These are phyloP conservation scores for Cercis canadensis DNA, from an alignment of 306 rosid species.

Conservation along the genomic window DNA sequence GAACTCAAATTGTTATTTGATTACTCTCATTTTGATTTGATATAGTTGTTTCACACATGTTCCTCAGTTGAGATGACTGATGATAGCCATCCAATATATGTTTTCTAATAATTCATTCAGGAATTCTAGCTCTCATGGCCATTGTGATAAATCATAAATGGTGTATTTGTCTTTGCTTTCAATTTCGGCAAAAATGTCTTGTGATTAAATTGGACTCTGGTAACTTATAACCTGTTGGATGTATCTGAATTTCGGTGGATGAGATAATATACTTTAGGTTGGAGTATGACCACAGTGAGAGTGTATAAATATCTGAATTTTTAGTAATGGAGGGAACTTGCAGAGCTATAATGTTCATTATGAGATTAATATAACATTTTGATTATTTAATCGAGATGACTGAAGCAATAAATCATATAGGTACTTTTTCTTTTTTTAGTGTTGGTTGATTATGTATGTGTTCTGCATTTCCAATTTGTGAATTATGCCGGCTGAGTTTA, in stretches of 20 bases:
- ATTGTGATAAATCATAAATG: not conserved
- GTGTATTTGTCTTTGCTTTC: not conserved
- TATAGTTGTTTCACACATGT: not conserved
- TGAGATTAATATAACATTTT: not conserved
- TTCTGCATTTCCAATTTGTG: slow-evolving; percentile 17
- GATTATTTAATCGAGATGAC: not conserved
- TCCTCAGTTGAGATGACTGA: slow-evolving; percentile 6
- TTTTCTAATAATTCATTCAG: not conserved
- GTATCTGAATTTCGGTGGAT: slow-evolving; percentile 8
- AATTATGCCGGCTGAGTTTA: not conserved
- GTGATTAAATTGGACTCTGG: not conserved
- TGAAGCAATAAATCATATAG: not conserved
- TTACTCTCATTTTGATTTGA: not conserved
- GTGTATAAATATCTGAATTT: not conserved
- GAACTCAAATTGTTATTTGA: not conserved
- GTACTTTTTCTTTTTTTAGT: not conserved
- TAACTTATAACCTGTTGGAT: not conserved
- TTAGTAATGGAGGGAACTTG: not conserved
- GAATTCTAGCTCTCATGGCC: slow-evolving; percentile 4
- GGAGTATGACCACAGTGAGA: not conserved
- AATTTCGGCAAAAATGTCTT: not conserved
- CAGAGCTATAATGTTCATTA: not conserved
- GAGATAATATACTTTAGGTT: not conserved
- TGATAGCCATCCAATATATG: not conserved
- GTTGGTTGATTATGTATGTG: slow-evolving; percentile 6